Percentiles rank a stretch among this genome's conserved stretches.
Conservation (phyloP, 805 yeast species). For the Lipomyces mesembrius region DNA sequence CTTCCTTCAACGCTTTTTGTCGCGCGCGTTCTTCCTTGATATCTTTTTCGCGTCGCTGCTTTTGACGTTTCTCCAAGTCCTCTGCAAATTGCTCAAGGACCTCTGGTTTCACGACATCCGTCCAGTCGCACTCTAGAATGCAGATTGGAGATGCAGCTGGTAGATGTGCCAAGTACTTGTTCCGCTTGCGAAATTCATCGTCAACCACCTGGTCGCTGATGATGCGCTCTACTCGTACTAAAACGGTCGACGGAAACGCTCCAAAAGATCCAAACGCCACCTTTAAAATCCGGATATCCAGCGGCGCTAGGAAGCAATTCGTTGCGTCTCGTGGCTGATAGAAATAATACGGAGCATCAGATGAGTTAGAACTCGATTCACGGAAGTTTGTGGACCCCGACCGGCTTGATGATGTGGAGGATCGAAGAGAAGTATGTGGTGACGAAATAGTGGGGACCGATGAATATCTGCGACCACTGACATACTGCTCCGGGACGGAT, state of each 20-base stretch:
- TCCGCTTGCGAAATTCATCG: constrained; percentile 61
- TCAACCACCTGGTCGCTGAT: constrained; percentile 66
- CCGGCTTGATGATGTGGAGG: constrained; percentile 14
- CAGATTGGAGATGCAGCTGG: constrained; percentile 87
- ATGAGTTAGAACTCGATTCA: constrained; percentile 12
- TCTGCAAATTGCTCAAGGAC: constrained; percentile 54
- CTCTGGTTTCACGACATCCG: constrained; percentile 50
- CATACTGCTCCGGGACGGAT: constrained; percentile 15
- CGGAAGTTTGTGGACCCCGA: constrained; percentile 9
- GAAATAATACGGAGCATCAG: constrained; percentile 59
- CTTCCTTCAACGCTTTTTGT: constrained; percentile 64
- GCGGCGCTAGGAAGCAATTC: constrained; percentile 69
- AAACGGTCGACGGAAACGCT: constrained; percentile 68
- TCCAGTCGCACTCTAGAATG: constrained; percentile 87
- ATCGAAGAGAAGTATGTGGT: constrained; percentile 2
- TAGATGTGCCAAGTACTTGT: constrained; percentile 76
- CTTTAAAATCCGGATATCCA: constrained; percentile 77
- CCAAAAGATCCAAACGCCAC: constrained; percentile 65
- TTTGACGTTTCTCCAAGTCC: constrained; percentile 63
- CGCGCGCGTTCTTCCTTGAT: constrained; percentile 65
- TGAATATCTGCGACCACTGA: not conserved
- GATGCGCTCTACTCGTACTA: constrained; percentile 70
- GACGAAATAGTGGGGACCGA: constrained; percentile 14
- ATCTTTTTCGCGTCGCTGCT: constrained; percentile 55
- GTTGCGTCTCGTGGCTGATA: constrained; percentile 78